phyloP scores from a whole-genome alignment of 805 yeast genomes.

The Starmerella potacharoeniae region DNA sequence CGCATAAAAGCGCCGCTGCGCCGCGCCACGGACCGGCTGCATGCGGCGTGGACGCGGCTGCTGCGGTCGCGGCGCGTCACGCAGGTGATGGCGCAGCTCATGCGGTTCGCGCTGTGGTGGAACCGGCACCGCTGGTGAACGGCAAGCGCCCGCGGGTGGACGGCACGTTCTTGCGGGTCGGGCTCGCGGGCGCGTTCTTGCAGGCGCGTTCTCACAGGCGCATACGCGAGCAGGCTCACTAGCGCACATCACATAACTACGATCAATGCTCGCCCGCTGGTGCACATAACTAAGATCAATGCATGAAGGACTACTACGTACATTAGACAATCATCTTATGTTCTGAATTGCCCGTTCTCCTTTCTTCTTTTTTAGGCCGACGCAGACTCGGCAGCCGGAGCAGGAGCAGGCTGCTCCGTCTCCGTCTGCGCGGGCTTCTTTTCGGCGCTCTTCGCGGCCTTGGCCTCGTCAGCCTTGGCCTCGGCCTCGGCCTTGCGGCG shows the following conservation, averaged over 20 bases:
- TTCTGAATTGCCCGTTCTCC: neutral
- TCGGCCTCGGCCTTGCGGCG: constrained; percentile 28
- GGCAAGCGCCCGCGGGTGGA: neutral
- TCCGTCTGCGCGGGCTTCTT: neutral
- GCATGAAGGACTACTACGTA: neutral
- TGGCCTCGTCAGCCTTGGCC: constrained; percentile 1
- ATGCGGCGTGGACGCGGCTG: neutral
- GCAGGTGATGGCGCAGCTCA: neutral
- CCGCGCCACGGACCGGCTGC: neutral
- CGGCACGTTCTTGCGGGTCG: too few species aligned
- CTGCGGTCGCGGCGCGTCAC: constrained; percentile 5
- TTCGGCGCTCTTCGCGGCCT: neutral
- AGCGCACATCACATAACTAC: too few species aligned
- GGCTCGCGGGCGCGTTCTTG: too few species aligned
- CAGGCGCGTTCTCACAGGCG: too few species aligned
- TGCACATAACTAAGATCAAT: neutral
- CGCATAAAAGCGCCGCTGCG: constrained; percentile 4
- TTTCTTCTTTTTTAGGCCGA: neutral
- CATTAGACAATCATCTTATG: neutral
- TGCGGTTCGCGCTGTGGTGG: neutral
- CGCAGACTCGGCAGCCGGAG: neutral
- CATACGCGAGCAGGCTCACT: too few species aligned
- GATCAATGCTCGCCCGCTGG: too few species aligned
- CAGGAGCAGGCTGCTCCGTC: neutral
- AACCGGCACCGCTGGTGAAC: neutral